Evolutionary conservation across 768 basidiomycete genomes (phyloP), one percentile per base, ranked within the genome.

Genomic region (Pholiota conissans): DNA sequence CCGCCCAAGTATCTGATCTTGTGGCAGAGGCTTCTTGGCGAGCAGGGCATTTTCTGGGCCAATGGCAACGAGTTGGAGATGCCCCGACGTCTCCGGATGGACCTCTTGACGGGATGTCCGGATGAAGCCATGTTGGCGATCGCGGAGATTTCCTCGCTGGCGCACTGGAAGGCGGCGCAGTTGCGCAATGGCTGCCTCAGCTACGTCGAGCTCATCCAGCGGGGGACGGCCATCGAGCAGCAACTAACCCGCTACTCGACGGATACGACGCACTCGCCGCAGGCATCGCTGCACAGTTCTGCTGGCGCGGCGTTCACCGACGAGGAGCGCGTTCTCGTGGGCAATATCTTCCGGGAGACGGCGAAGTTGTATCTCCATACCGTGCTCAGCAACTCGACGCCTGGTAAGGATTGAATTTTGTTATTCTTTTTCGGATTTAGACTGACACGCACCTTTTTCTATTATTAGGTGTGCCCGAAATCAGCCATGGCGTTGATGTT

Each of bases 41-140:
- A 79, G 49, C 71, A 71, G 39, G 77, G 73, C 14, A 78, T 75
- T 35, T 83, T 75, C 65, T 83, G 83, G 76, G 58, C 69, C 53
- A 63, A 69, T 16, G 68, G 68, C 30, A 59, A 66, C 30, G 63
- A 63, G 24, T 26, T 62, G 35, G 71, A 73, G 20, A 61, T 67
- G 57, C 67, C 78, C 48, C 73, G 73, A 51, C 76, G 81, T 52
- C 71, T 85, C 62, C 80, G 80, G 49, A 86, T 92, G 81, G 88
- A 90, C 61, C 70, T 74, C 46, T 71, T 92, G 58, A 86, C 83
- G 22, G 91, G 91, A 27, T 92, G 90, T 74, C 86, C 91, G 2
- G 89, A 93, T 64, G 88, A 88, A 63, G 87, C 84, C 8, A 71
- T 93, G 67, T 80, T 92, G 58, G 88, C 84, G 34, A 81, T 93